Evolutionary conservation across 192 early-diverging fungal species (phyloP), one percentile per base, ranked within the genome.

Genomic region (Gaertneriomyces sp.): DNA sequence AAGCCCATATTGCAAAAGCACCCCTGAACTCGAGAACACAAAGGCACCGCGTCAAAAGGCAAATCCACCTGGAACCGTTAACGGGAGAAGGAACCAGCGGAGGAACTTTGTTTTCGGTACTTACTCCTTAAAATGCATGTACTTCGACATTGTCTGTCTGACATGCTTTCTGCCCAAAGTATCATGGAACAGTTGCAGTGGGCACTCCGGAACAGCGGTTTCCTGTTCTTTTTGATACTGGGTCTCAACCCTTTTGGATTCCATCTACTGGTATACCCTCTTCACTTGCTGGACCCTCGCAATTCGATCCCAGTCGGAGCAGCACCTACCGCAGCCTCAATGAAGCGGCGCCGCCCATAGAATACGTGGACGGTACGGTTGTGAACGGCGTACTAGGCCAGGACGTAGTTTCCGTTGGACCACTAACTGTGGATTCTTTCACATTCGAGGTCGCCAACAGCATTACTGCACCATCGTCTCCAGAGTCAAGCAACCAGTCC

Each of bases 181-280:
- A 76, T 52, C 62, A 65, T 11, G 74, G 54, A 6, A 9, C 7
- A 6, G 52, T 81, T 6, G 16, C 51, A 8, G 46, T 81, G 33
- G 80, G 80, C 16, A 76, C 76, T 4, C 80, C 80, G 5, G 9
- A 67, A 8, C 64, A 76, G 45, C 61, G 42, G 2, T 69, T 75
- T 61, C 42, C 43, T 43, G 59, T 75, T 47, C 64, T 79, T 11
- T 75, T 82, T 51, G 80, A 82, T 51, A 78, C 73, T 19, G 80
- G 80, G 42, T 76, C 73, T 4, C 70, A 61, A 53, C 56, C 52
- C 7, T 46, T 77, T n/a, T 82, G 80, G 80, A 45, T 77, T 9
- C 69, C 71, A 40, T 58, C 72, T n/a, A 56, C 40, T 11, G 69
- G 71, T 6, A 33, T 33, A 33, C 25, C 25, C 25, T 33, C 25